A percentile compares a stretch with the other conserved stretches of the same genome.
Conservation (phyloP, 2,329 filamentous ascomycete genomes). For the Penicillium decumbens region DNA sequence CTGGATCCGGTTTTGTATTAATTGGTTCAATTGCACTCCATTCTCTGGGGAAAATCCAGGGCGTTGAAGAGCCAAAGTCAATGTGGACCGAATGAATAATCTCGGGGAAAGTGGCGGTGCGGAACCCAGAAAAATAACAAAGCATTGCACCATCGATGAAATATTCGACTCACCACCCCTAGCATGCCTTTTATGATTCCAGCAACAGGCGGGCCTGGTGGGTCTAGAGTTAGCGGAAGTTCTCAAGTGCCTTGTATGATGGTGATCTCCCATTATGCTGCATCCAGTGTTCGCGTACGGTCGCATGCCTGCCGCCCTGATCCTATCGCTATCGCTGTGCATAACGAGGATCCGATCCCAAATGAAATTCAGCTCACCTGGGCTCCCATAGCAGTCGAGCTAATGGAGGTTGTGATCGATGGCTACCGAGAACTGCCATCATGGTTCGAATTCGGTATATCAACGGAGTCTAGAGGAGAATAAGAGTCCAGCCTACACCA, state of each 20-base stretch:
- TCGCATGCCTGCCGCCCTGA: slow-evolving; percentile 2
- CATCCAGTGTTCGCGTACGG: slow-evolving; percentile 5
- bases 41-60: not conserved
- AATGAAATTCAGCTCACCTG: slow-evolving; percentile 23
- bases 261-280: not conserved
- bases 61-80: not conserved
- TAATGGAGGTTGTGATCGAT: slow-evolving; percentile 20
- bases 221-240: slow-evolving; percentile 3
- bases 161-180: slow-evolving; percentile 27
- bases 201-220: slow-evolving; percentile 16
- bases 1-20: not conserved
- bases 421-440: slow-evolving; percentile 11
- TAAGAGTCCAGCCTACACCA: slow-evolving; percentile 4
- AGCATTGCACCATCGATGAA: slow-evolving; percentile 24
- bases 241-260: not conserved
- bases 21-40: not conserved
- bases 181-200: slow-evolving; percentile 17
- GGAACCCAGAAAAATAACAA: slow-evolving; percentile 8
- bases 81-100: slow-evolving; percentile 17
- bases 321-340: not conserved
- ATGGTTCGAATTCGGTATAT: not conserved
- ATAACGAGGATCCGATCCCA: not conserved
- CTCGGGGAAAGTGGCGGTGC: slow-evolving; percentile 24
- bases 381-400: slow-evolving; percentile 33
- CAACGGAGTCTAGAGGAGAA: not conserved